Base-by-base conservation (phyloP, 1,284 basidiomycete species). In the Xerocomus amazonicus region DNA sequence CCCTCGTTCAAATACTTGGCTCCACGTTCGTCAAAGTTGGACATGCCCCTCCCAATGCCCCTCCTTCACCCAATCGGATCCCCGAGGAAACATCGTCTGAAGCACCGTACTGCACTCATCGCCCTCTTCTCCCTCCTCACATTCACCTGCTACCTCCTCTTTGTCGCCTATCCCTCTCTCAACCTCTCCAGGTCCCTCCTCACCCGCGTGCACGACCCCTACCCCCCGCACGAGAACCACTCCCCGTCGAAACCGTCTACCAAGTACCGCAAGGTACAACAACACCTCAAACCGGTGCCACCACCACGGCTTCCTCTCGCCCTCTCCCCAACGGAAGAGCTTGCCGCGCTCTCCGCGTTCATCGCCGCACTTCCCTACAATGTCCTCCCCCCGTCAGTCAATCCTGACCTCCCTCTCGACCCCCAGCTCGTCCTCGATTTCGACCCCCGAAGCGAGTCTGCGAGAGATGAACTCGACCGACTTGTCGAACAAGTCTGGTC, bases 371-470 rank as follows among this genome's bases (percentile, higher is more conserved):
- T 91, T 16, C 81, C 87, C 0, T 81, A 89, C 66, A 92, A 92
- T 67, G 76, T 84, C 45, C 82, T 94, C 43, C 90, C 91, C 0
- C 59, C 72, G 1, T 71, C 71, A 8, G 76, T 92, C 43, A 80
- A 92, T 63, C 84, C 89, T 0, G 57, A 73, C 6, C 56, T 62
- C 16, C 80, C 88, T 0, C 79, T 93, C 51, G 87, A 92, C 63
- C 88, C 90, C 3, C 77, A 85, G 54, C 77, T 90, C 47, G 78
- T 94, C 10, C 77, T 94, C 47, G 91, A 90, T 61, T 93, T 93
- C 65, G 88, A 93, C 66, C 85, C 86, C 0, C 75, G 82, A 12
- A 71, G 75, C 42, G 67, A 71, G 6, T 75, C 76, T 12, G 80
- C 81, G 1, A 70, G 72, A 9, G 75, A 80, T 40, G 84, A 87